A percentile compares a stretch with the other conserved stretches of the same genome.
Conservation (phyloP, 345 rosid species). For the Combretum micranthum region DNA sequence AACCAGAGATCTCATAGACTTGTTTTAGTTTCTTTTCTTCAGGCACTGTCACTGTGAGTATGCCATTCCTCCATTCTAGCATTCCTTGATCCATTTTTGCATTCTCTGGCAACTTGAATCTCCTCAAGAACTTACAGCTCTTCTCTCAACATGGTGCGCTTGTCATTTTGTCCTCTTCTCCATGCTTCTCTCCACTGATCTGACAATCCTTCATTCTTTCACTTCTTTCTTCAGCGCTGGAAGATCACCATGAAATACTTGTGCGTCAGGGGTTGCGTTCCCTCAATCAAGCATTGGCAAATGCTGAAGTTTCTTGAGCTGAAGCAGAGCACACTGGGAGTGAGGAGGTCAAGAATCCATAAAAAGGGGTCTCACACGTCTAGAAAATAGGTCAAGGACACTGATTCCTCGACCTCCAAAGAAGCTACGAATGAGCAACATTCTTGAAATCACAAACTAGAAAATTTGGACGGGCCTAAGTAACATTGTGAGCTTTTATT, state of each 20-base stretch:
- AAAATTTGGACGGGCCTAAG: too few relatives aligned
- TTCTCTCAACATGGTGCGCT: constrained; percentile 12
- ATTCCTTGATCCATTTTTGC: constrained; percentile 13
- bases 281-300: constrained; percentile 32
- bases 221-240: constrained; percentile 40
- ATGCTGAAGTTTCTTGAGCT: constrained; percentile 16
- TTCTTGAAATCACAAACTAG: too few relatives aligned
- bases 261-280: constrained; percentile 38
- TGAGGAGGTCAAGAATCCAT: too few relatives aligned
- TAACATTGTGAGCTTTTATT: too few relatives aligned
- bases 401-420: too few relatives aligned
- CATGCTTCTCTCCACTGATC: constrained; percentile 18
- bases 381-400: too few relatives aligned
- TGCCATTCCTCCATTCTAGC: constrained; percentile 8
- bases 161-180: constrained; percentile 10
- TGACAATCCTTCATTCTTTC: constrained; percentile 29
- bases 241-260: constrained; percentile 33
- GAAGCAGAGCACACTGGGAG: neutral
- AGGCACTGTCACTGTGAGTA: constrained; percentile 7
- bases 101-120: constrained; percentile 21
- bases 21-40: constrained; percentile 10
- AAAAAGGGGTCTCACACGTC: too few relatives aligned
- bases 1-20: constrained; percentile 15
- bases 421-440: too few relatives aligned
- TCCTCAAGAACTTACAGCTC: constrained; percentile 13